These are phyloP conservation scores for Silene conica DNA, from an alignment of 148 eudicot genomes.

Conservation along the genomic window DNA sequence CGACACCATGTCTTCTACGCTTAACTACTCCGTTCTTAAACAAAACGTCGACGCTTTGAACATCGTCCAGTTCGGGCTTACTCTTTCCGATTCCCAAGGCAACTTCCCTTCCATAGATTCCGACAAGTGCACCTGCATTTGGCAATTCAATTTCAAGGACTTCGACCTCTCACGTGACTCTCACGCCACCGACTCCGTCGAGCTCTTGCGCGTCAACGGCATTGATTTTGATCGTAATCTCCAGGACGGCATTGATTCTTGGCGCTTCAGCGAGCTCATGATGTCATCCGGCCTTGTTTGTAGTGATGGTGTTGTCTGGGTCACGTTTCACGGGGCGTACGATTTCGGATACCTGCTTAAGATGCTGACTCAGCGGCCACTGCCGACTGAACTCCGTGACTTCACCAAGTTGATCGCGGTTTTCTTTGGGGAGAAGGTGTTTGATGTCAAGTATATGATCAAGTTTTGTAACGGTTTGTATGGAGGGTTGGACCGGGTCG, in stretches of 20 bases:
- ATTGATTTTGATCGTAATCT: constrained; percentile 34
- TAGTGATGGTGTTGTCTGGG: constrained; percentile 39
- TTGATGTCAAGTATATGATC: constrained; percentile 61
- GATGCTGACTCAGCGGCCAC: constrained; percentile 32
- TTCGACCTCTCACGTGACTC: constrained; percentile 36
- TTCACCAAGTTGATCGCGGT: constrained; percentile 34
- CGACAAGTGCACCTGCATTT: constrained; percentile 32
- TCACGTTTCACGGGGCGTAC: constrained; percentile 62
- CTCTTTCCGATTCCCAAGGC: constrained; percentile 47
- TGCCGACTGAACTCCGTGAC: constrained; percentile 35
- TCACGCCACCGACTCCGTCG: constrained; percentile 42
- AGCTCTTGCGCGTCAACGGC: constrained; percentile 35
- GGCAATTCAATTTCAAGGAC: constrained; percentile 68
- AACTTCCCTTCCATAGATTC: constrained; percentile 47
- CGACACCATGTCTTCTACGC: not conserved
- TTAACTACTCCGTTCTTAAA: constrained; percentile 36
- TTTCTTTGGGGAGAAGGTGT: constrained; percentile 47
- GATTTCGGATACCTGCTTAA: constrained; percentile 62
- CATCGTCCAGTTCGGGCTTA: constrained; percentile 57
- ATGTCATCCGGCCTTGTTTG: constrained; percentile 62
- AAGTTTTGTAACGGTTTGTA: constrained; percentile 44
- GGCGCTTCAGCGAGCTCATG: constrained; percentile 44
- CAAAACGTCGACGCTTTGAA: constrained; percentile 54
- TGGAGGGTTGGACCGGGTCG: constrained; percentile 63
- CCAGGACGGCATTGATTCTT: constrained; percentile 37